phyloP scores from a whole-genome alignment of 2,329 filamentous ascomycete genomes.

The Pyricularia pennisetigena region DNA sequence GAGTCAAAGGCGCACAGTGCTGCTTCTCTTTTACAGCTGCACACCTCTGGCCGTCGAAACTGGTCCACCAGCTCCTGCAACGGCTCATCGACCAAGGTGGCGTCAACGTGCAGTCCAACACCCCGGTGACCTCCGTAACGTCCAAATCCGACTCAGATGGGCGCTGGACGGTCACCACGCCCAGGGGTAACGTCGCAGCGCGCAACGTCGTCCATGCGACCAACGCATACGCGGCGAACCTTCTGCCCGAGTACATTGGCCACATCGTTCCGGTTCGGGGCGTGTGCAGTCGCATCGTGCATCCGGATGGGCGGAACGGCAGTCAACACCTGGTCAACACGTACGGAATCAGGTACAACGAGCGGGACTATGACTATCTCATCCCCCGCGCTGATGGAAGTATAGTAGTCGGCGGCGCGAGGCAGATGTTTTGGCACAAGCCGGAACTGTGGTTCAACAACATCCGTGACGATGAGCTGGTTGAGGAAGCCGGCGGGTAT shows the following conservation, averaged over 20 bases:
- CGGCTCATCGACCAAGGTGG: not conserved
- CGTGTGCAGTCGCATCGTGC: constrained; percentile 9
- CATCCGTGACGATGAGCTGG: constrained; percentile 31
- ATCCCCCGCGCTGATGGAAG: constrained; percentile 33
- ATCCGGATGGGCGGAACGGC: not conserved
- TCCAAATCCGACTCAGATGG: constrained; percentile 1
- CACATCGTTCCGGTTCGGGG: constrained; percentile 8
- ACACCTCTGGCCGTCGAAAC: constrained; percentile 22
- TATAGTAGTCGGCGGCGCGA: constrained; percentile 26
- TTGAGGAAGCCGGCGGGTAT: constrained; percentile 30
- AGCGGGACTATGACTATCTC: constrained; percentile 23
- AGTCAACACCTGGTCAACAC: constrained; percentile 7
- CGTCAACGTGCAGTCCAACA: constrained; percentile 15
- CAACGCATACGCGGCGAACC: constrained; percentile 18
- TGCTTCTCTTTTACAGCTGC: constrained; percentile 20
- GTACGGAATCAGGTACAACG: constrained; percentile 16
- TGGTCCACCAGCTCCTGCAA: constrained; percentile 12
- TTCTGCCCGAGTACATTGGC: constrained; percentile 13
- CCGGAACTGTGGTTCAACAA: constrained; percentile 32
- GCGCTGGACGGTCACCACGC: constrained; percentile 11
- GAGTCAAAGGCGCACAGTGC: constrained; percentile 24
- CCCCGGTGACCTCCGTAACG: constrained; percentile 15
- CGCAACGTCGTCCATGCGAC: constrained; percentile 16
- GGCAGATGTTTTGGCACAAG: constrained; percentile 20
- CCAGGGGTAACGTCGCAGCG: constrained; percentile 12